Base-by-base conservation (phyloP, 2,329 filamentous ascomycete species). In the Talaromyces sp. region DNA sequence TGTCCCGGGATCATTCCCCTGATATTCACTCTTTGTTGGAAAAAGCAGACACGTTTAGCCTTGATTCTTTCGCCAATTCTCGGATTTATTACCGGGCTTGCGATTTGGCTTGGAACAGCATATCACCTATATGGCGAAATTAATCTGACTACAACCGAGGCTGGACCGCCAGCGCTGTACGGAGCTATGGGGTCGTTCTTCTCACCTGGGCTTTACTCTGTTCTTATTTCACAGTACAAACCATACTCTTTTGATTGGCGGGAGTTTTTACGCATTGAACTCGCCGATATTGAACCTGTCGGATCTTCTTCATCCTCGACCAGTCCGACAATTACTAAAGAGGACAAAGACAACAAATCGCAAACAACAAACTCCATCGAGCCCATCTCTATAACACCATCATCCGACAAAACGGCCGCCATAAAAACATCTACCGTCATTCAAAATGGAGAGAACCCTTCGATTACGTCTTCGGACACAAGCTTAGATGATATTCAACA, bases 191-290 rank as follows among this genome's bases (percentile, higher is more conserved):
- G 72, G 0, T 80, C 80, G 0, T 76, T 80, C 61, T 81, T 82
- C 67, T 77, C 78, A 0, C 81, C 81, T 0, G 74, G 72, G 0
- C 59, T 82, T 0, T 82, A 79, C 65, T 81, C 80, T 0, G 72
- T 82, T 0, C 40, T 79, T 5, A 75, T 82, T 12, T 82, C 81
- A 1, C 64, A 73, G 8, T 75, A 72, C 58, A 72, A 71, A 18
- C 77, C 77, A 0, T 71, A 72, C 58, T 68, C 63, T 3, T 79
- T 80, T 53, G 78, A 80, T 67, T 79, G 77, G 77, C 69, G 75
- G 31, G 72, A 80, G 56, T 82, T 82, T 63, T 69, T 82, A 0
- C 73, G 78, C 36, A 78, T 82, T 16, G 79, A 82, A 60, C 73
- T 82, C 0, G 75, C 76, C 14, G 76, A 79, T 40, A 77, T 81